A percentile compares a stretch with the other conserved stretches of the same genome.
Conservation (phyloP, 2,329 filamentous ascomycete genomes). For the Aspergillus cejpii region DNA sequence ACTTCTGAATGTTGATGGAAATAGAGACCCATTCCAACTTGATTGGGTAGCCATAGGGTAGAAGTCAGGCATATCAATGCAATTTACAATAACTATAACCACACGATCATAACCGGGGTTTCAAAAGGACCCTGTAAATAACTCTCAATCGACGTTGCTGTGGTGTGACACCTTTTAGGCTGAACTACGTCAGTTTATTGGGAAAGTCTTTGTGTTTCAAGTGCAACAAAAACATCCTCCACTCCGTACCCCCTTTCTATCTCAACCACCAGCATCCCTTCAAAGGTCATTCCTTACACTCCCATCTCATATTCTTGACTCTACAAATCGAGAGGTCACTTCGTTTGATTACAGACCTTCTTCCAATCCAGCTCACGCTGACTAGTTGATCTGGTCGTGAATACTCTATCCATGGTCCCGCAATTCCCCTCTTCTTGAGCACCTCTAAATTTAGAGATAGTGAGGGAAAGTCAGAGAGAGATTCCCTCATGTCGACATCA, state of each 20-base stretch:
- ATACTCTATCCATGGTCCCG: slow-evolving; percentile 30
- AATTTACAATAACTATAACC: too few relatives aligned
- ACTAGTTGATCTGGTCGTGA: slow-evolving; percentile 22
- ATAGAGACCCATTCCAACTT: too few relatives aligned
- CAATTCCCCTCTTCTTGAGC: slow-evolving; percentile 23
- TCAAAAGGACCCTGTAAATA: too few relatives aligned
- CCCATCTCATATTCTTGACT: background rate
- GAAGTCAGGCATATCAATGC: too few relatives aligned
- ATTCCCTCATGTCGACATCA: slow-evolving; percentile 42
- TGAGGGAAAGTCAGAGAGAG: slow-evolving; percentile 3
- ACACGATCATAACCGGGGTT: too few relatives aligned
- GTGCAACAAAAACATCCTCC: slow-evolving; percentile 14
- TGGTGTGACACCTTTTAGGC: background rate
- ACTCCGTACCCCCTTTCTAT: slow-evolving; percentile 6
- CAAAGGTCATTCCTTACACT: background rate
- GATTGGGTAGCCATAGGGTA: too few relatives aligned
- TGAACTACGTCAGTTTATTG: slow-evolving; percentile 17
- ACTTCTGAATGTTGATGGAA: too few relatives aligned
- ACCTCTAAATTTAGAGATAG: slow-evolving; percentile 16
- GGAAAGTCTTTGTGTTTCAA: slow-evolving; percentile 21
- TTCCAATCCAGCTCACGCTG: slow-evolving; percentile 12
- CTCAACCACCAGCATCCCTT: background rate
- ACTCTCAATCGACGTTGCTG: background rate
- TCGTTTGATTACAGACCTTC: background rate
- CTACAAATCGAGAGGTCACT: background rate